These are phyloP conservation scores for Soucietia sequanensis DNA, from an alignment of 805 yeast genomes.

Conservation along the genomic window DNA sequence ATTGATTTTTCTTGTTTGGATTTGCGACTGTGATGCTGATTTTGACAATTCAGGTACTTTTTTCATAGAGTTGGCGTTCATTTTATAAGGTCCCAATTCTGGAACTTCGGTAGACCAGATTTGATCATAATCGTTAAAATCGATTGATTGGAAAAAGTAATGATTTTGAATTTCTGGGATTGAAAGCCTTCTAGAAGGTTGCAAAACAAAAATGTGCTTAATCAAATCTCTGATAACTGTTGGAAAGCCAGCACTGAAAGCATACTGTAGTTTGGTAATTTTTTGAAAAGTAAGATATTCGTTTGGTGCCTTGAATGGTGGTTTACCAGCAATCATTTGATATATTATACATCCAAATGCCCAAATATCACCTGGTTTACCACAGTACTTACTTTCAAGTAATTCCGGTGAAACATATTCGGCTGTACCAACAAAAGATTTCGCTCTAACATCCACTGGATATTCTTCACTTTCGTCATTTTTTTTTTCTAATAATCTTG, in stretches of 20 bases:
- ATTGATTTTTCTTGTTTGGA: conserved; percentile 6
- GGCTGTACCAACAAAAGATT: conserved; percentile 84
- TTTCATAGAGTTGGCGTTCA: conserved; percentile 77
- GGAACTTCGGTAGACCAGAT: conserved; percentile 75
- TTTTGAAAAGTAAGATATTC: conserved; percentile 82
- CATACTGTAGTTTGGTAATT: conserved; percentile 74
- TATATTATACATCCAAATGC: conserved; percentile 60
- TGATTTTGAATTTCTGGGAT: conserved; percentile 61
- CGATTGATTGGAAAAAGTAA: conserved; percentile 64
- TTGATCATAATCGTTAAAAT: conserved; percentile 63
- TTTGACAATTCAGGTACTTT: conserved; percentile 51
- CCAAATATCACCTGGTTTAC: conserved; percentile 61
- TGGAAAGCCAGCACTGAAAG: conserved; percentile 67
- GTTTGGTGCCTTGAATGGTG: conserved; percentile 81
- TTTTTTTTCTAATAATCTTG: conserved; percentile 61
- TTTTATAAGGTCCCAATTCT: conserved; percentile 65
- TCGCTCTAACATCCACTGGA: conserved; percentile 68
- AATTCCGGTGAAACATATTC: conserved; percentile 83
- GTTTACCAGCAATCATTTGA: conserved; percentile 65
- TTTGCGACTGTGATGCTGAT: conserved; percentile 14
- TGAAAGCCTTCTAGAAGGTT: conserved; percentile 65
- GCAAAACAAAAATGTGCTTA: conserved; percentile 60
- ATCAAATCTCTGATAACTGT: conserved; percentile 63
- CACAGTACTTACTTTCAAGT: conserved; percentile 66
- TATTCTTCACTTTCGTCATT: conserved; percentile 48